phyloP scores from a whole-genome alignment of 2,329 filamentous ascomycete species.

The Celoporthe dispersa region DNA sequence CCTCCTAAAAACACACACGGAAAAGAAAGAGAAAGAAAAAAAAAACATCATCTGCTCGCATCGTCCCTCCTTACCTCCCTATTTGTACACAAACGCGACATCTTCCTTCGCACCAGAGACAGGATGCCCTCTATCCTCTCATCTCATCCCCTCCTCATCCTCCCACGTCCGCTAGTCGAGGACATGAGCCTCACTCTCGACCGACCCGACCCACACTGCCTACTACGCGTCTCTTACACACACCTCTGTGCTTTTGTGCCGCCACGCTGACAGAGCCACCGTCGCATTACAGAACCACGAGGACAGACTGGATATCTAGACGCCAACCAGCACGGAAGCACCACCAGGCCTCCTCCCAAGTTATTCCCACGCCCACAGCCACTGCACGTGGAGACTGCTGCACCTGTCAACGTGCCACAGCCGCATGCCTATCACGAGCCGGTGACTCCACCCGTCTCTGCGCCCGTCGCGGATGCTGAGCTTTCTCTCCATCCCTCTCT shows the following conservation, averaged over 20 bases:
- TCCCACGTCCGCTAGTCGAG: constrained; percentile 4
- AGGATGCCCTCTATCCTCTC: not conserved
- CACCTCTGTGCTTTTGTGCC: constrained; percentile 7
- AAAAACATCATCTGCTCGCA: not conserved
- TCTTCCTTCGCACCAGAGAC: not conserved
- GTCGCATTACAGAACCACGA: constrained; percentile 23
- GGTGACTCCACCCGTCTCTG: constrained; percentile 41
- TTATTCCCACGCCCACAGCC: constrained; percentile 26
- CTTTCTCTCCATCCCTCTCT: constrained; percentile 55
- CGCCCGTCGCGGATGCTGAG: constrained; percentile 45
- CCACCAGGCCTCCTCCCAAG: constrained; percentile 24
- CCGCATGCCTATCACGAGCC: constrained; percentile 50
- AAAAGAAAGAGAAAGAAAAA: not conserved
- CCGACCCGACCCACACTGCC: not conserved
- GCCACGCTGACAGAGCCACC: constrained; percentile 19
- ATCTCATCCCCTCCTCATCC: not conserved
- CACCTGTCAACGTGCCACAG: constrained; percentile 31
- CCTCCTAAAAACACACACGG: no score
- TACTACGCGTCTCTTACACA: not conserved
- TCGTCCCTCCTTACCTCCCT: not conserved
- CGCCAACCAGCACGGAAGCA: constrained; percentile 18
- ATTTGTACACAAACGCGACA: not conserved
- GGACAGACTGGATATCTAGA: constrained; percentile 24
- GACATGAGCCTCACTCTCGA: not conserved
- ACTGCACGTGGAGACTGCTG: constrained; percentile 18